These are phyloP conservation scores for Arabidopsis thaliana DNA, from an alignment of 345 rosid species.

Conservation along the genomic window DNA sequence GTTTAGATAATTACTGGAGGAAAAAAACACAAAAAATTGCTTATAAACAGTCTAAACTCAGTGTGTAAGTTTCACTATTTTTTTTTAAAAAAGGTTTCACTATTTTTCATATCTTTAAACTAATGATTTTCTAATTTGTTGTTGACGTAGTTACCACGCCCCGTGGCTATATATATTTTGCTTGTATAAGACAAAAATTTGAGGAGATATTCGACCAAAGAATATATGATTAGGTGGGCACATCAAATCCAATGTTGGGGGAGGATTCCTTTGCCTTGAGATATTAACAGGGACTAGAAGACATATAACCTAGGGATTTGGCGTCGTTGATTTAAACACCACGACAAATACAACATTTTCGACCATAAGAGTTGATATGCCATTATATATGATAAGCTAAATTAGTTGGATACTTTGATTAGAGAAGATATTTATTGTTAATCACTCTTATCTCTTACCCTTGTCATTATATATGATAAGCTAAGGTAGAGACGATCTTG, in stretches of 20 bases:
- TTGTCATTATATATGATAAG: neutral
- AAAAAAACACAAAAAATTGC: neutral
- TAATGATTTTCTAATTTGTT: neutral
- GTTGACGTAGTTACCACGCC: neutral
- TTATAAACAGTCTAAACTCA: neutral
- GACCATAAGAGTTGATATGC: conserved; percentile 25
- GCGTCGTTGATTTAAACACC: conserved; percentile 24
- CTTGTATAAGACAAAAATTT: neutral
- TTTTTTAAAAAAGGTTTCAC: neutral
- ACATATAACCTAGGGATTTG: conserved; percentile 44
- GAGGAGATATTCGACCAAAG: neutral
- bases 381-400: neutral
- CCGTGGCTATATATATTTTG: neutral
- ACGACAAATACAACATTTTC: conserved; percentile 34
- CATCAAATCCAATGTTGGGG: conserved; percentile 36
- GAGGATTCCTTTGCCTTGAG: conserved; percentile 64
- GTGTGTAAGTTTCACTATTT: neutral
- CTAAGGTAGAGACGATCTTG: no score
- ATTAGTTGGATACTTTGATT: neutral
- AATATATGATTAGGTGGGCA: neutral
- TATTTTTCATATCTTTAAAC: no score
- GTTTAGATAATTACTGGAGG: neutral
- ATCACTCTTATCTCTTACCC: neutral
- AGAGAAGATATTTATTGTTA: neutral
- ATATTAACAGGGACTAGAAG: conserved; percentile 60